Base-by-base conservation (phyloP, 2,329 filamentous ascomycete species). In the Coccinonectria pachysandricola region DNA sequence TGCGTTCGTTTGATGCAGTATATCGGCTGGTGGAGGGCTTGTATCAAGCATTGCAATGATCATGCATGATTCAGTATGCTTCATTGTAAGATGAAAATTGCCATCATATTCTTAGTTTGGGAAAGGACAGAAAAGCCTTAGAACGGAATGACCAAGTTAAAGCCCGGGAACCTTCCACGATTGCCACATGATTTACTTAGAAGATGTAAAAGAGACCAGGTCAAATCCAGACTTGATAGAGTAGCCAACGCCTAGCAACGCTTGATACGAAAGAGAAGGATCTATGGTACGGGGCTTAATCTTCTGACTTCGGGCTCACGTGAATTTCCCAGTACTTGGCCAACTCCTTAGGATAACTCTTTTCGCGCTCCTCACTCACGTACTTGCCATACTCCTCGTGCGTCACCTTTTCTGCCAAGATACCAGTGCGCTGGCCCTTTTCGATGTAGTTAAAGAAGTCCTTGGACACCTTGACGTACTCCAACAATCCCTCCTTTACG, bases 381-480 rank as follows among this genome's bases (percentile, higher is more conserved):
- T 62, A 65, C 22, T 56, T 46, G 7, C 46, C 53, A 30, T 60
- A 58, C 18, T 50, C 40, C 5, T 51, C 44, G 11, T 64, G 53
- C 1, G 64, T 64, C 14, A 63, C 64, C 19, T 56, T 56, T 39
- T 73, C 64, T 2, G 45, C 52, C 19, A 79, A 43, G 15, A 78
- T 42, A 0, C 65, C 64, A 6, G 48, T 50, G 37, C 56, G 59
- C 29, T 60, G 48, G 1, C 57, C 59, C 3, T 51, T 49, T 3
- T 37, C 36, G 12, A 68, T 30, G 35, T 63, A 75, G 14, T 57
- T 49, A 32, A 78, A 44, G 34, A 79, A 79, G 21, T 71, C 66
- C 23, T 65, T 50, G 0, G 72, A 64, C 2, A 73, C 55, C 22
- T 68, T 58, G 15, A 79, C 71, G 39, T 80, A 79, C 48, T 77